Conservation (phyloP, 1,284 basidiomycete species). For the Ceratobasidium sp. region DNA sequence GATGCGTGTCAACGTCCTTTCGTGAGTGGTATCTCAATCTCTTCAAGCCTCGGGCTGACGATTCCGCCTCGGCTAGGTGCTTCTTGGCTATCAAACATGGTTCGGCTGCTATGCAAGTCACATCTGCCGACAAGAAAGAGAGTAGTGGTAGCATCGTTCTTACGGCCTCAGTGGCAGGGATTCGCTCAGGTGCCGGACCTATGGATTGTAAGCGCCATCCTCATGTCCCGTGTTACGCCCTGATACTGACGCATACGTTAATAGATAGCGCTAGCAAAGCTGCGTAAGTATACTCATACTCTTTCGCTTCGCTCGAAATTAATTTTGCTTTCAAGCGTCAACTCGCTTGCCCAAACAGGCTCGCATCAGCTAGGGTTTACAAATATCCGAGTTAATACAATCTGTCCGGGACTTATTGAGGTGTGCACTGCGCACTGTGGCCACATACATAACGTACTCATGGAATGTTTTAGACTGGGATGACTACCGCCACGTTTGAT, state of each 20-base stretch:
- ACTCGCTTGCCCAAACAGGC: constrained; percentile 85
- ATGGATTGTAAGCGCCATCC: constrained; percentile 76
- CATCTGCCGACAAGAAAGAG: constrained; percentile 73
- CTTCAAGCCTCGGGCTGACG: not conserved
- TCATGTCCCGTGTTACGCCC: constrained; percentile 46
- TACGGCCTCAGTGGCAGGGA: constrained; percentile 91
- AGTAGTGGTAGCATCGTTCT: constrained; percentile 88
- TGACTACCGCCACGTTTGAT: constrained; percentile 82
- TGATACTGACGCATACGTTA: constrained; percentile 2
- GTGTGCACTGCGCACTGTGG: constrained; percentile 47
- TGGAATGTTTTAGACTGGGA: constrained; percentile 69
- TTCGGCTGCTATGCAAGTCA: constrained; percentile 81
- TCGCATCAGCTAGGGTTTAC: constrained; percentile 85
- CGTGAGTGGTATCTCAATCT: constrained; percentile 63
- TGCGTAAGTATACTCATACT: constrained; percentile 67
- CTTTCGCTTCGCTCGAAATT: not conserved
- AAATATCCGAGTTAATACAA: constrained; percentile 88
- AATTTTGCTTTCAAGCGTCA: constrained; percentile 67
- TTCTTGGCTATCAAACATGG: constrained; percentile 93
- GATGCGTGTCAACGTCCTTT: constrained; percentile 85
- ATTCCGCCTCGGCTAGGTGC: constrained; percentile 66
- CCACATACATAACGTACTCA: not conserved
- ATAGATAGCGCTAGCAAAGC: constrained; percentile 91
- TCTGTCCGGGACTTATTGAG: constrained; percentile 93
- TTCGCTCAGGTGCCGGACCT: constrained; percentile 87